A percentile compares a stretch with the other conserved stretches of the same genome.
Evolutionary conservation across 768 basidiomycete species (phyloP).

Genomic region (Paxillus rubicundulus): DNA sequence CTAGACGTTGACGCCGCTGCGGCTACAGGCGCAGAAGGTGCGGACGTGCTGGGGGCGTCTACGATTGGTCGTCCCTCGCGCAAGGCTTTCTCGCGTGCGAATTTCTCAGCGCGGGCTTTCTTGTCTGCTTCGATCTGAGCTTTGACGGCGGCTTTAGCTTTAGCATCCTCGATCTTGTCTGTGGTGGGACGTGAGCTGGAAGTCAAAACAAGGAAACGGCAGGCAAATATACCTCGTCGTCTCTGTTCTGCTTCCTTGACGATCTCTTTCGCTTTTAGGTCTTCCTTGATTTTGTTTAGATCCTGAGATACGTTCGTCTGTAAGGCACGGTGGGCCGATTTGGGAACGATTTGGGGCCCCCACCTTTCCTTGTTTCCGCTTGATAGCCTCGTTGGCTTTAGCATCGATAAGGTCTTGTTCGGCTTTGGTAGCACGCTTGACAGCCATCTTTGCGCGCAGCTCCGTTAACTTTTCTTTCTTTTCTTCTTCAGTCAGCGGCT

Average conservation of each 20-base stretch:
- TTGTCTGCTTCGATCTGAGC: slow-evolving; percentile 96
- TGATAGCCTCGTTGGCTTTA: slow-evolving; percentile 71
- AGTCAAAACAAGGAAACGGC: background rate
- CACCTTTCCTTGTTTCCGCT: slow-evolving; percentile 84
- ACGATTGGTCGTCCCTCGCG: slow-evolving; percentile 67
- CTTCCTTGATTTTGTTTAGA: slow-evolving; percentile 67
- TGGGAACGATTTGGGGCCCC: too few relatives aligned
- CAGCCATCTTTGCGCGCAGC: slow-evolving; percentile 72
- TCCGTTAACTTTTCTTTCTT: slow-evolving; percentile 80
- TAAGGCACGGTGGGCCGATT: too few relatives aligned
- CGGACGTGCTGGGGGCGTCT: slow-evolving; percentile 27
- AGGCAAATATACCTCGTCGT: slow-evolving; percentile 83
- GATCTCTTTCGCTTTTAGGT: slow-evolving; percentile 73
- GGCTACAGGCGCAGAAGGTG: slow-evolving; percentile 34
- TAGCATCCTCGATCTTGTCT: slow-evolving; percentile 91
- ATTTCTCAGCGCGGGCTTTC: slow-evolving; percentile 80
- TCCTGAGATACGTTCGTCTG: slow-evolving; percentile 45
- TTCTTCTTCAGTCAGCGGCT: slow-evolving; percentile 93
- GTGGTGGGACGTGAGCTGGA: background rate
- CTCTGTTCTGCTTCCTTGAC: slow-evolving; percentile 81
- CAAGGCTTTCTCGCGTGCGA: slow-evolving; percentile 87
- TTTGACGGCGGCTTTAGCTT: slow-evolving; percentile 82
- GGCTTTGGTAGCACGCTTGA: slow-evolving; percentile 73
- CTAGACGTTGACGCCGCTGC: slow-evolving; percentile 36
- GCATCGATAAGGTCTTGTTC: slow-evolving; percentile 71